Conservation (phyloP, 306 rosid species). For the barrel medic (Medicago truncatula) region DNA sequence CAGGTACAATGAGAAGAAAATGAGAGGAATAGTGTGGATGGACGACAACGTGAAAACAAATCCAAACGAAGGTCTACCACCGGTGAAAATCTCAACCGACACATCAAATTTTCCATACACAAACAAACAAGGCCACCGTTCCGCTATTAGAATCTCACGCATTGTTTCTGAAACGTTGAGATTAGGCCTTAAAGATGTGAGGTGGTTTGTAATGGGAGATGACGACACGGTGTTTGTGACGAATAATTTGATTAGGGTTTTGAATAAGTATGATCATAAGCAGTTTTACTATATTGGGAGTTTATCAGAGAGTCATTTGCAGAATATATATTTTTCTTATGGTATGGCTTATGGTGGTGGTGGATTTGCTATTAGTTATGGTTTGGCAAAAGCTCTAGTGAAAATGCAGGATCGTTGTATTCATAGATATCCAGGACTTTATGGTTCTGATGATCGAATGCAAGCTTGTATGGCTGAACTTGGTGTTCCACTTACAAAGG, state of each 20-base stretch:
- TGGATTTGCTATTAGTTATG: constrained; percentile 89
- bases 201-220: constrained; percentile 99
- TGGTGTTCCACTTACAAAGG: constrained; percentile 95
- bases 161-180: constrained; percentile 87
- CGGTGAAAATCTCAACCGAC: constrained; percentile 69
- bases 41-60: constrained; percentile 54
- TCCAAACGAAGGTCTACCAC: constrained; percentile 56
- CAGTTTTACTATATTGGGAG: constrained; percentile 87
- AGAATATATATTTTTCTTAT: constrained; percentile 91
- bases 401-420: constrained; percentile 91
- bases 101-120: constrained; percentile 65
- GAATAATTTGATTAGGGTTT: constrained; percentile 67
- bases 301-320: constrained; percentile 86
- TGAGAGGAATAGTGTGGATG: constrained; percentile 91
- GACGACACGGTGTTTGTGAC: constrained; percentile 94
- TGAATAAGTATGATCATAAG: constrained; percentile 78
- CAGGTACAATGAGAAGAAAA: constrained; percentile 53
- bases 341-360: constrained; percentile 99
- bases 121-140: constrained; percentile 88
- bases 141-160: constrained; percentile 91
- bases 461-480: constrained; percentile 99
- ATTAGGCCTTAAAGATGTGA: constrained; percentile 63
- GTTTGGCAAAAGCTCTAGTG: constrained; percentile 64
- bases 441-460: constrained; percentile 98
- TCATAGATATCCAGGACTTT: constrained; percentile 76